Base-by-base conservation (phyloP, 148 eudicot genomes). In the Polygonum maritimum region DNA sequence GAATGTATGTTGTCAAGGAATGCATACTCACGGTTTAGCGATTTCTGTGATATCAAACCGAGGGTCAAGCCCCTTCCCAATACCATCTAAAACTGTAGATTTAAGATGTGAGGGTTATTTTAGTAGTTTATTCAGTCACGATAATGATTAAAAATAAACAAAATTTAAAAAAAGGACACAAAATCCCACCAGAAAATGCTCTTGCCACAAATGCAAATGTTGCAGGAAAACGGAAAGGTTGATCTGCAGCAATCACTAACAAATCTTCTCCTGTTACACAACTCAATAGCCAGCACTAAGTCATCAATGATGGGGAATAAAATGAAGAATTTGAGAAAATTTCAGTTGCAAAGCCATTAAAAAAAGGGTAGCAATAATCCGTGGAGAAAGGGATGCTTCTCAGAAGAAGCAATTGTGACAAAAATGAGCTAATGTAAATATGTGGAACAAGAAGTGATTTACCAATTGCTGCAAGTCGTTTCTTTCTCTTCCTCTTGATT, bases 1-100 rank as follows among this genome's bases (percentile, higher is more conserved):
- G 21, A 49, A 60, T 2, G 21, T 38, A 33, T 75, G 77, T 45
- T 26, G 73, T 11, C 31, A 58, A 11, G 7, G 73, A 41, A 72
- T 71, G 31, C 4, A 71, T 19, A 85, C 98, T 92, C 82, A 94
- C 98, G 98, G 98, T 86, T 85, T 92, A 49, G 98, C 97, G 52
- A 95, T 95, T 82, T 95, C 98, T 74, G 97, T 92, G 76, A 95
- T 95, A 85, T 95, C 98, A 85, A 95, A 95, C 74, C 97, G 94
- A 86, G 98, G 92, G 78, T 95, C 98, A 82, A 95, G 98, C 80
- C 98, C 98, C 84, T 95, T 95, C 75, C 98, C 98, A 83, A 95
- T 95, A 76, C 98, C 98, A 88, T 95, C 97, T 81, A 95, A 85
- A 44, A 95, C 98, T 92, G 89, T 78, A 73, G 65, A 45, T 45